These are phyloP conservation scores for Colletotrichum acutatum DNA, from an alignment of 2,329 filamentous ascomycete genomes.

Conservation along the genomic window DNA sequence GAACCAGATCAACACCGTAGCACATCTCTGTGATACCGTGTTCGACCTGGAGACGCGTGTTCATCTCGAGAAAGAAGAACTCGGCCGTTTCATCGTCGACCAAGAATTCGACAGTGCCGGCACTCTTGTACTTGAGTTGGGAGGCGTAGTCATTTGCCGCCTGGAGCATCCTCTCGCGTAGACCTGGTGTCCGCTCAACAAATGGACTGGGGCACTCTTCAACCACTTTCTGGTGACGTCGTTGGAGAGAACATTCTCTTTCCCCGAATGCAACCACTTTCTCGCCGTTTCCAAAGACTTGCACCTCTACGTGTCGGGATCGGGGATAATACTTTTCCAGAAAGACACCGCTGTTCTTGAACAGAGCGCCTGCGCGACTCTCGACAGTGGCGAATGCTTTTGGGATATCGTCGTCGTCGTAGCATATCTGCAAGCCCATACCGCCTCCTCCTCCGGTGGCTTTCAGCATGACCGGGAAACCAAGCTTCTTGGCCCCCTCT, in stretches of 20 bases:
- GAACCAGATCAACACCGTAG: slow-evolving; percentile 15
- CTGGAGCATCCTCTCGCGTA: slow-evolving; percentile 51
- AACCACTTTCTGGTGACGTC: slow-evolving; percentile 57
- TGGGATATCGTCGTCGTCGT: slow-evolving; percentile 60
- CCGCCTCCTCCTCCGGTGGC: slow-evolving; percentile 72
- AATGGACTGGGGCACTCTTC: slow-evolving; percentile 49
- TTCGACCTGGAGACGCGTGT: slow-evolving; percentile 78
- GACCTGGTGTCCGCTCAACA: slow-evolving; percentile 37
- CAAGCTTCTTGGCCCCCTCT: slow-evolving; percentile 49
- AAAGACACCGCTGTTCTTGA: slow-evolving; percentile 71
- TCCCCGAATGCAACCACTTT: slow-evolving; percentile 49
- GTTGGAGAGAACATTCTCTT: slow-evolving; percentile 57
- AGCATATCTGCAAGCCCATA: slow-evolving; percentile 70
- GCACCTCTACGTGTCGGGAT: slow-evolving; percentile 56
- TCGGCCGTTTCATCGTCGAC: slow-evolving; percentile 42
- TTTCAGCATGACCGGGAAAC: slow-evolving; percentile 65
- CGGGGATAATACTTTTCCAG: slow-evolving; percentile 71
- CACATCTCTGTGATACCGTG: slow-evolving; percentile 62
- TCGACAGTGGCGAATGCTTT: slow-evolving; percentile 64
- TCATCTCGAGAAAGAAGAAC: slow-evolving; percentile 53
- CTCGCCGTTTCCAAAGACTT: slow-evolving; percentile 56
- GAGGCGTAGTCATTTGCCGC: slow-evolving; percentile 39
- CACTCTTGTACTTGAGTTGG: slow-evolving; percentile 47
- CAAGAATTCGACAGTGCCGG: slow-evolving; percentile 54
- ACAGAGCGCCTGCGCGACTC: slow-evolving; percentile 66